Evolutionary conservation across 208 protist genomes (phyloP), one percentile per base, ranked within the genome.

Genomic region (Crithidia sp.): DNA sequence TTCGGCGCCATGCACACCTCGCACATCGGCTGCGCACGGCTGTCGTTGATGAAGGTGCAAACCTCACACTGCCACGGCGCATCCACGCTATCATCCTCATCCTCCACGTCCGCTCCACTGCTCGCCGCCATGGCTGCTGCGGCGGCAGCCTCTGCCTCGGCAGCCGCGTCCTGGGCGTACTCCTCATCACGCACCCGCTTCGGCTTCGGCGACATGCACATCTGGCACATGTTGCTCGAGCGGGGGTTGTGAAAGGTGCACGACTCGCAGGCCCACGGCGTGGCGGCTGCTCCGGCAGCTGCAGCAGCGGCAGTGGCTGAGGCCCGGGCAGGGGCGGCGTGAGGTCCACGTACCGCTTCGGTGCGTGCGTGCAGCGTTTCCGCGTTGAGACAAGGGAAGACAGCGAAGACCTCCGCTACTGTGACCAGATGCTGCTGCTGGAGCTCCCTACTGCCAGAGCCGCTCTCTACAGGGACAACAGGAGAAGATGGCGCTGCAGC

Each of bases 21-120:
- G 60, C 84, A 91, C 53, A 90, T 45, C 39, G 60, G 50, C 72
- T 77, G 62, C 8, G 40, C 37, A 14, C 82, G 82, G 12, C 73
- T 83, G 19, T 76, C 76, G 62, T 91, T 92, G 68, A 88, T 79
- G 61, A 90, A 90, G 5, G 87, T 92, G 73, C 89, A 93, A 60
- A 76, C 65, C 28, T 39, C 70, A 63, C 88, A 93, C 65, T 77
- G 56, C 86, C 85, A 92, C 67, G 77, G 79, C 10, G 74, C 68
- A 50, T 94, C 89, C 61, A 62, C 76, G 45, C 61, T 66, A 10
- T 73, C 65, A 2, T 83, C 79, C 7, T 78, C 77, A 40, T 61
- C 66, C 3, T 74, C 74, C 16, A 65, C 73, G 39, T 67, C 77
- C 3, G 59, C 45, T 6, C 40, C 60, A 13, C 39, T 12, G n/a